Base-by-base conservation (phyloP, 176 grass and related monocot genomes). In the Coix lacrymajobi region DNA sequence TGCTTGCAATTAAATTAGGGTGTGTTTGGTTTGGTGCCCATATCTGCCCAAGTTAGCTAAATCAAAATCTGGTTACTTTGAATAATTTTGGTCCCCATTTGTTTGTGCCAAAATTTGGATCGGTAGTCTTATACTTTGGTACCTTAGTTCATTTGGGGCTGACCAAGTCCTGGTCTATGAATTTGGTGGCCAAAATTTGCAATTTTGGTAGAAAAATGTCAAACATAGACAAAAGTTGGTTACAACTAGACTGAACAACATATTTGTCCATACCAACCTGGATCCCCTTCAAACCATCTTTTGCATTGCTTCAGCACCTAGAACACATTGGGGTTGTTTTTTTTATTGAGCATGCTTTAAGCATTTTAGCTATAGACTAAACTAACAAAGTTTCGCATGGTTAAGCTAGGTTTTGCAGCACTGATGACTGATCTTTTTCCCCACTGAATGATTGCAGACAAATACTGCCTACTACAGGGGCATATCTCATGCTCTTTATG, bases 391-490 rank as follows among this genome's bases (percentile, higher is more conserved):
- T 28, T 36, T 71, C 45, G 24, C 28, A n/a, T 44, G 66, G 26
- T 51, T 62, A 62, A 66, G 20, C 36, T 52, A 71, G 17, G 54
- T 17, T 86, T 90, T 81, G 32, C 75, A 73, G 31, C 24, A 80
- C 34, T 7, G 32, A 79, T 61, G 57, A 41, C 1, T 16, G 24
- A 8, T 78, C 70, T 43, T 48, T 66, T 37, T 24, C 0, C 22
- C 49, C 46, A 78, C 57, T 71, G 44, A 77, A 83, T 81, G 79
- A 29, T 85, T 93, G 85, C 85, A 98, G 96, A 98, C 89, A 33
- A 98, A 95, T 57, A 93, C 82, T 80, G 77, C 88, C 11, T 95
- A 98, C 79, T 95, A 98, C 62, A 95, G 88, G 88, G 96, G 96
- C 88, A 98, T 98, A 85, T 93, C 86, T 31, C 96, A 98, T 91